Percentiles rank a stretch among this genome's conserved stretches.
Evolutionary conservation across 1,284 basidiomycete species (phyloP).

Genomic region (Bjerkandera adusta): DNA sequence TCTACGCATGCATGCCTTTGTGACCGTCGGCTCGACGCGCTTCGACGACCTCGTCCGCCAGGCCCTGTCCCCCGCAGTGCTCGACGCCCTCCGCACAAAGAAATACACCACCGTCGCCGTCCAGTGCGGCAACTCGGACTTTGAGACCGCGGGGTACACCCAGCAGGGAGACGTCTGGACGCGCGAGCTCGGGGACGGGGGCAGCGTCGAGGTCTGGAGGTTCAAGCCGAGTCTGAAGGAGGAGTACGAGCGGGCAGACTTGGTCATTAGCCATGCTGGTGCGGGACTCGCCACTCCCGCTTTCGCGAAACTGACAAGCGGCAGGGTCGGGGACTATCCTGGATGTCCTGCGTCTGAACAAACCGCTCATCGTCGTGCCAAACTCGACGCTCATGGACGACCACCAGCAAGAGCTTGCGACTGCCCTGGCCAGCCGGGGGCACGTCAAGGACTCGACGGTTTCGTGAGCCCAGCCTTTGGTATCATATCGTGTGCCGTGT

Average conservation of each 20-base stretch:
- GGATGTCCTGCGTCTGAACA: constrained; percentile 75
- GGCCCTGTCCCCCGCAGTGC: constrained; percentile 56
- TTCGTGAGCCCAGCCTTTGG: constrained; percentile 42
- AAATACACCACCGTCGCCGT: constrained; percentile 64
- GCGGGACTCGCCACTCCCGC: constrained; percentile 23
- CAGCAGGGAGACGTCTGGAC: constrained; percentile 23
- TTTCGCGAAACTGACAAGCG: constrained; percentile 11
- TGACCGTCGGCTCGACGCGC: constrained; percentile 90
- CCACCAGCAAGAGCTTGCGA: constrained; percentile 90
- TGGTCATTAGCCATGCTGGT: constrained; percentile 95
- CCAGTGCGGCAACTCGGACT: constrained; percentile 65
- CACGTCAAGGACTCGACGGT: constrained; percentile 65
- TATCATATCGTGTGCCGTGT: constrained; percentile 2
- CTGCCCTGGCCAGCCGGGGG: constrained; percentile 58
- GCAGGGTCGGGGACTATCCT: constrained; percentile 94
- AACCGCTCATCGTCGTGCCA: constrained; percentile 84
- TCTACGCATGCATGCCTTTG: constrained; percentile 60
- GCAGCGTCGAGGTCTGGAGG: constrained; percentile 59
- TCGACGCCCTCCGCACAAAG: constrained; percentile 48
- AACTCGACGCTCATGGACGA: constrained; percentile 90
- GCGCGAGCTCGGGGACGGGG: constrained; percentile 36
- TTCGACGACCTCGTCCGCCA: constrained; percentile 75
- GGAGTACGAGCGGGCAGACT: constrained; percentile 64
- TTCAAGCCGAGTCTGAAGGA: constrained; percentile 73
- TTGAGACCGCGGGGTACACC: constrained; percentile 21